Base-by-base conservation (phyloP, 768 basidiomycete genomes). In the Leccinellum rugosiceps region DNA sequence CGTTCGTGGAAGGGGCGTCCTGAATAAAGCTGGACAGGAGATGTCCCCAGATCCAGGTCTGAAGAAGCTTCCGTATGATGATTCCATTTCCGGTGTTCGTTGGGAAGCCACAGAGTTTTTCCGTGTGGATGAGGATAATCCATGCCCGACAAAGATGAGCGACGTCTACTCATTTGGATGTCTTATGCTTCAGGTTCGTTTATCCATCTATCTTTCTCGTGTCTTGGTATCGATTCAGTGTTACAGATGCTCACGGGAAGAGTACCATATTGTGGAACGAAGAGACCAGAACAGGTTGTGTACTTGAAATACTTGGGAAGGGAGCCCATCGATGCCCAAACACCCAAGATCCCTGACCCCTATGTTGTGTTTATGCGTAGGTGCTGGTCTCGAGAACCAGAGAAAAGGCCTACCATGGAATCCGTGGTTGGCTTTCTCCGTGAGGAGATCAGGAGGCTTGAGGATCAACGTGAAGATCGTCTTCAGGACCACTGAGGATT, bases 121-220 rank as follows among this genome's bases (percentile, higher is more conserved):
- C 50, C 15, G 17, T 4, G 14, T 54, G 2, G 53, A 62, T 1
- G 3, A 31, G 6, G 32, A 21, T n/a, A 17, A 51, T 47, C 30
- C 26, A 21, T 13, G 1, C 2, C 56, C 60, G 13, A 62, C 61
- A 19, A 52, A 26, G 28, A 62, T 62, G 61, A 54, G 60, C 7
- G 61, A 62, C 7, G 46, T 62, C 21, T 62, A 62, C 25, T 62
- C 61, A 6, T 62, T 62, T 11, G 60, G 32, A 10, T 62, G 61
- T 17, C 55, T 62, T 5, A 58, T 58, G 60, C 61, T 62, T 13
- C 61, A 62, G 56, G 61, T 62, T 43, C 19, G 56, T 51, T 21
- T 4, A 19, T 52, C n/a, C 6, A 26, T 56, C n/a, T 4, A 31
- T 56, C 10, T 32, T 50, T 15, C 8, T 21, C 2, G 2, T 31